Base-by-base conservation (phyloP, 768 basidiomycete species). In the Brasilioporus rufonigricans region DNA sequence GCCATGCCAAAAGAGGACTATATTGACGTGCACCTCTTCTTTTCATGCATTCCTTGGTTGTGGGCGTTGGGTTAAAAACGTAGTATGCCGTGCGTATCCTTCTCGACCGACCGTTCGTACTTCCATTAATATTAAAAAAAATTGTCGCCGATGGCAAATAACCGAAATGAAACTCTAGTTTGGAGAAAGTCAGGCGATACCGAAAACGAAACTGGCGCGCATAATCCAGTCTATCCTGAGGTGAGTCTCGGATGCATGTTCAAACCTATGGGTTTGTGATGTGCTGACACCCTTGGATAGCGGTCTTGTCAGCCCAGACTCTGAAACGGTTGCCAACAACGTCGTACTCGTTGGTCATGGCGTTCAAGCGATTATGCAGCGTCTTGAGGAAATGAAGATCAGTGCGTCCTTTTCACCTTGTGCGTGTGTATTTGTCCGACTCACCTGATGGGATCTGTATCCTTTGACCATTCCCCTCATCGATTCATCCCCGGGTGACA, bases 371-470 rank as follows among this genome's bases (percentile, higher is more conserved):
- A 79, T 85, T 59, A 69, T 91, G 14, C 74, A 80, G 38, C 77
- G 83, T 18, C 74, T 92, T 35, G 86, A 89, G 49, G 88, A 91
- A 44, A 85, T 91, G 81, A 85, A 83, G 71, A 88, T 91, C 64
- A 87, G 90, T 91, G 64, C 64, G 87, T 69, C 23, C 23, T 10
- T 11, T 48, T 31, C 21, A 10, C 16, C 23, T 3, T 9, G 12
- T 33, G 32, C 48, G n/a, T 36, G 29, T 46, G 39, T 31, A 39
- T 36, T 26, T 4, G 18, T 31, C 19, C 13, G 9, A 27, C 44
- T 44, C 24, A 52, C 18, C 18, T 38, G 21, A 51, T 18, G n/a
- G 33, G 11, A 41, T 44, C 41, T 19, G 32, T 48, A 36, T 40
- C 51, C 40, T 18, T 14, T 36, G 48, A 32, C 21, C 9, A 16